Base-by-base conservation (phyloP, 2,329 filamentous ascomycete genomes). In the Endothia cerciana region DNA sequence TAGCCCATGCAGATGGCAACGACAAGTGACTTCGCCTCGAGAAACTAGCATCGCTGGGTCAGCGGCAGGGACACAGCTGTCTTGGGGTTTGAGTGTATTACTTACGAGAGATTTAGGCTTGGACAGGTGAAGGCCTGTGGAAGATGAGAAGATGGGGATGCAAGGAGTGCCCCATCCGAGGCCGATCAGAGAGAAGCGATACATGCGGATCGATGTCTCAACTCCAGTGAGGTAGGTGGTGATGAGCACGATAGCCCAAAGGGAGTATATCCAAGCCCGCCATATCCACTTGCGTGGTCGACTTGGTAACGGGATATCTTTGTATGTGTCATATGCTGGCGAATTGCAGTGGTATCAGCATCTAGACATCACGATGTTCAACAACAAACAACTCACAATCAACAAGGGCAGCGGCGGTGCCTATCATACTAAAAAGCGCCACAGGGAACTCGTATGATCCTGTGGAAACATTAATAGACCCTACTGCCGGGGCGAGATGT, bases 1-100 rank as follows among this genome's bases (percentile, higher is more conserved):
- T 28, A 41, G n/a, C n/a, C n/a, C 57, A 59, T 59, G 41, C 57
- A 59, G 36, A 59, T 15, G 38, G 57, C 57, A 28, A 59, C 57
- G 28, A 59, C n/a, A 15, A 43, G 57, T 5, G 57, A 59, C n/a
- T 59, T 59, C 6, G 57, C 38, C 28, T 59, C 57, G 8, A 59
- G 2, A 19, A 59, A 45, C 57, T 59, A 15, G 22, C 19, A 3
- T 41, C 28, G 6, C 22, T 25, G 4, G 19, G 56, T 59, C 10
- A 59, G 17, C 13, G 8, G 36, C n/a, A 28, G 19, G 30, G 15
- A 5, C 19, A 55, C 5, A 13, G 17, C 6, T 30, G 13, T 51
- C 22, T 51, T 4, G n/a, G 28, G 47, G 5, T 7, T 4, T 22
- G n/a, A 10, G 43, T 51, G 22, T 7, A 11, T 55, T 11, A 22